Percentiles rank a stretch among this genome's conserved stretches.
phyloP scores from a whole-genome alignment of 148 eudicot genomes.

The Polygonum maritimum region DNA sequence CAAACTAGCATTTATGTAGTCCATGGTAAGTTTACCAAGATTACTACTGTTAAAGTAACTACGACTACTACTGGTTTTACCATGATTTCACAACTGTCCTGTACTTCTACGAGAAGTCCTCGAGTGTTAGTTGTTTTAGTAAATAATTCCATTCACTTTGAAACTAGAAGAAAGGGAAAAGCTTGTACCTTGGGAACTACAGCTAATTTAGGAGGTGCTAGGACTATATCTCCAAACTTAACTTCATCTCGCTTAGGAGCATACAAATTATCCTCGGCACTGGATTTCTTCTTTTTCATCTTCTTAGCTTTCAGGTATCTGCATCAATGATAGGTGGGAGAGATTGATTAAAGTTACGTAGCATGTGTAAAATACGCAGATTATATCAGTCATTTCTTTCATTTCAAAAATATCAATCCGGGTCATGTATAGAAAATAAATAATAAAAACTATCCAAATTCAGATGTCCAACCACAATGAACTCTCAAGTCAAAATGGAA shows the following conservation, averaged over 20 bases:
- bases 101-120: background rate
- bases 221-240: conserved; percentile 77
- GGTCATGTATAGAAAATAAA: background rate
- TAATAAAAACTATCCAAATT: background rate
- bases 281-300: conserved; percentile 45
- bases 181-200: conserved; percentile 52
- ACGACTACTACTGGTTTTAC: background rate
- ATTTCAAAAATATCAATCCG: background rate
- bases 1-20: no score
- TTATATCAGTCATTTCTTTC: background rate
- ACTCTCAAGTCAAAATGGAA: background rate
- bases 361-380: background rate
- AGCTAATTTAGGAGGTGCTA: conserved; percentile 79
- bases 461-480: background rate
- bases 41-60: background rate
- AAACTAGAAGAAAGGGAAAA: background rate
- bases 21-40: background rate
- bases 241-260: conserved; percentile 55
- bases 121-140: background rate
- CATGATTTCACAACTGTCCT: background rate
- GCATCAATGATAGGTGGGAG: conserved; percentile 9
- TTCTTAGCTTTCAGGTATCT: conserved; percentile 70
- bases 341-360: background rate
- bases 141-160: background rate
- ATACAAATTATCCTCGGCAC: conserved; percentile 34